These are phyloP conservation scores for Blastobotrys americana DNA, from an alignment of 805 yeast genomes.

Conservation along the genomic window DNA sequence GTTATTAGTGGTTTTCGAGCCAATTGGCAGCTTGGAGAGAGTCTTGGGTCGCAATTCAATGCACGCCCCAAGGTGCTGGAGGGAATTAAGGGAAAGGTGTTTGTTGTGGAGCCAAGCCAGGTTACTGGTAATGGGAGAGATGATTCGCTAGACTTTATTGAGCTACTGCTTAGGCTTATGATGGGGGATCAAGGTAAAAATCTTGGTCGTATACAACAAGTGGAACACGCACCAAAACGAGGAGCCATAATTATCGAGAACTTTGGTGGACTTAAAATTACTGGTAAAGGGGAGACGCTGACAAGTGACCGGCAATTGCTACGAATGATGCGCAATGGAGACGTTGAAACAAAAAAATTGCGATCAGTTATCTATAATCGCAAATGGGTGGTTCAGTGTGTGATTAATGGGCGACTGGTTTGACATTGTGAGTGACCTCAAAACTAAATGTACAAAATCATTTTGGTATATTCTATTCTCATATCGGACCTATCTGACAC, in stretches of 20 bases:
- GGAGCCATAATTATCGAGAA: conserved; percentile 3
- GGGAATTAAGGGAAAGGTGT: conserved; percentile 17
- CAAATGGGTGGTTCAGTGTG: conserved; percentile 29
- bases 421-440: conserved; percentile 4
- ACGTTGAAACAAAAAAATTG: not conserved
- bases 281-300: conserved; percentile 1
- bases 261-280: too few relatives aligned
- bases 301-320: not conserved
- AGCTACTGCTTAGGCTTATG: not conserved
- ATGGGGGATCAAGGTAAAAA: not conserved
- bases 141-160: not conserved
- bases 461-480: too few relatives aligned
- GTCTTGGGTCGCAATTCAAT: conserved; percentile 23
- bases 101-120: conserved; percentile 9
- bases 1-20: conserved; percentile 20
- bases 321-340: not conserved
- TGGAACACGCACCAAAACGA: conserved; percentile 12
- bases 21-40: conserved; percentile 16
- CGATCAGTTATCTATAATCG: conserved; percentile 14
- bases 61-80: conserved; percentile 18
- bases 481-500: conserved; percentile 32
- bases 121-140: not conserved
- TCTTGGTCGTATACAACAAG: conserved; percentile 6
- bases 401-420: conserved; percentile 26
- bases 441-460: not conserved